Percentiles rank a stretch among this genome's conserved stretches.
phyloP scores from a whole-genome alignment of 352 stramenopile species.

The Globisporangium heterothallicum region DNA sequence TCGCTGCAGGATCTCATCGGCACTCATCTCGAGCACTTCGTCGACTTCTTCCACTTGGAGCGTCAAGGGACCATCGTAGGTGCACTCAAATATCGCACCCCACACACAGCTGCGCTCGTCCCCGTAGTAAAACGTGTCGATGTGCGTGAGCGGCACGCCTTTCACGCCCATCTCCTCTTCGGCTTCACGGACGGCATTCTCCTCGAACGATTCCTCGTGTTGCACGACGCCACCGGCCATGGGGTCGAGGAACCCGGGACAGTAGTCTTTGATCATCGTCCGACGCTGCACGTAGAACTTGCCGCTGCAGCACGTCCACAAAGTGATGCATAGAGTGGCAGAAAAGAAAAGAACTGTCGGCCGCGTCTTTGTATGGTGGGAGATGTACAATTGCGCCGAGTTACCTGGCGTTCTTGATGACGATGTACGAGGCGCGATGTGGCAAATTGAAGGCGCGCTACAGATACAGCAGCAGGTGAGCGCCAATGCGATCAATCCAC shows the following conservation, averaged over 20 bases:
- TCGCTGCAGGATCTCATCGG: slow-evolving; percentile 59
- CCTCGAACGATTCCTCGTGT: slow-evolving; percentile 60
- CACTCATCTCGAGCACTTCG: slow-evolving; percentile 69
- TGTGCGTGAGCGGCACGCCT: slow-evolving; percentile 39
- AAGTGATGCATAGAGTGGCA: neutral
- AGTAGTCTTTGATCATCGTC: slow-evolving; percentile 88
- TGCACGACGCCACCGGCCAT: slow-evolving; percentile 82
- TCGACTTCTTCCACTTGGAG: slow-evolving; percentile 76
- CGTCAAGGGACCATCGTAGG: slow-evolving; percentile 54
- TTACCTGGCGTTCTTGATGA: slow-evolving; percentile 75
- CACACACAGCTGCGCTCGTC: slow-evolving; percentile 61
- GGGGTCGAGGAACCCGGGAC: slow-evolving; percentile 74
- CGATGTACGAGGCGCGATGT: slow-evolving; percentile 83
- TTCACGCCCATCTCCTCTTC: slow-evolving; percentile 83
- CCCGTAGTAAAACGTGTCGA: slow-evolving; percentile 67
- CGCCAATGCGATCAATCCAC: neutral
- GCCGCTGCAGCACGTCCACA: too few species aligned
- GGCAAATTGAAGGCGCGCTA: slow-evolving; percentile 75
- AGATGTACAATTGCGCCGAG: neutral
- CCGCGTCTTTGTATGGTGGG: too few species aligned
- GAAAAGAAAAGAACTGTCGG: too few species aligned
- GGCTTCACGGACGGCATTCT: slow-evolving; percentile 65
- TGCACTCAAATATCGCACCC: slow-evolving; percentile 75
- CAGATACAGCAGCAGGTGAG: neutral
- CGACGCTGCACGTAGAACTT: slow-evolving; percentile 81